Base-by-base conservation (phyloP, 805 yeast genomes). In the Schwanniomyces occidentalis region DNA sequence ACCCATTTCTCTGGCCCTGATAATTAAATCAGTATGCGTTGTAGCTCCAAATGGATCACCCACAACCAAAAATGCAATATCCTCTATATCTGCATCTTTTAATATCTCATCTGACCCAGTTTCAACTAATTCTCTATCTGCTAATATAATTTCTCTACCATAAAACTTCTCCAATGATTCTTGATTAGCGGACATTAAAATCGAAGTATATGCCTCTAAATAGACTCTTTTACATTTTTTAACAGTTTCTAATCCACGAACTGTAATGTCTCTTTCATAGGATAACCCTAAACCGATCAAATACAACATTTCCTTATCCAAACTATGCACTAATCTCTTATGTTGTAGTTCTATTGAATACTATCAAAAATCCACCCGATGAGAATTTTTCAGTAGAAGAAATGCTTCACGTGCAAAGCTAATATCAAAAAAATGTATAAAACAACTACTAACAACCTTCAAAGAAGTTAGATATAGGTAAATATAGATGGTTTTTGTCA, bases 21-120 rank as follows among this genome's bases (percentile, higher is more conserved):
- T 75, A 26, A 90, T 87, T 44, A 91, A 72, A 65, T 93, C 99
- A 0, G 97, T 88, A 64, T 91, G 99, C 1, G 99, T 91, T 4
- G 99, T 91, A 20, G 99, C 99, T 21, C 99, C 99, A 55, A 88
- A 91, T 21, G 91, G 95, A 59, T 91, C 99, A 22, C 99, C 99
- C 17, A 91, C 99, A 14, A 93, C 99, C 44, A 93, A 71, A 49
- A 91, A 89, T 0, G 97, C 98, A 56, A 91, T 75, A 56, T 93
- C 96, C 36, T 84, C 91, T 15, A 63, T 70, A 20, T 84, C 77
- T 1, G 95, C 96, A 41, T 78, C 80, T 14, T 69, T 83, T 44
- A 91, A 69, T 40, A 91, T 93, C 24, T 75, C 73, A 51, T 90
- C 98, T 17, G 93, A 80, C 6, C 91, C 95, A 36, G 82, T 71